These are phyloP conservation scores for Lithocarpus polystachyus DNA, from an alignment of 306 rosid species.

Conservation along the genomic window DNA sequence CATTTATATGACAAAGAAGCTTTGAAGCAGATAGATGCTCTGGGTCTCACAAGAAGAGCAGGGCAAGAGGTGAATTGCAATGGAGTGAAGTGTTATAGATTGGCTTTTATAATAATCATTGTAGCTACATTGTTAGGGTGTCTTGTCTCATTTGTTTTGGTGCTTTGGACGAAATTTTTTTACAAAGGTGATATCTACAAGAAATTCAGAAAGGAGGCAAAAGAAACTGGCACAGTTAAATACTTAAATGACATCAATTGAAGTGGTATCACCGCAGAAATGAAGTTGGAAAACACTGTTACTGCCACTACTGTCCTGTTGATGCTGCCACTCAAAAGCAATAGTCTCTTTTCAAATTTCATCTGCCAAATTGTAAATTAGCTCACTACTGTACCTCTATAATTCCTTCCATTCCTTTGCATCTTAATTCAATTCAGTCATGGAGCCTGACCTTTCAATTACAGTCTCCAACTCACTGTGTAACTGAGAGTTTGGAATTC, in stretches of 20 bases:
- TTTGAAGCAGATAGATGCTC: slow-evolving; percentile 35
- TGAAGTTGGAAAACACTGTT: neutral
- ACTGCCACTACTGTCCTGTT: neutral
- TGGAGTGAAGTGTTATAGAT: slow-evolving; percentile 44
- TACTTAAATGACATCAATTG: slow-evolving; percentile 2
- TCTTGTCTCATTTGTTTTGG: slow-evolving; percentile 39
- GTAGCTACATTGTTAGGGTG: slow-evolving; percentile 38
- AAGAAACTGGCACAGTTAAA: slow-evolving; percentile 24
- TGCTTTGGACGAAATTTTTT: slow-evolving; percentile 47
- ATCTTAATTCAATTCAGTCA: neutral
- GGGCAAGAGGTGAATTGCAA: slow-evolving; percentile 47
- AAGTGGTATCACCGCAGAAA: neutral
- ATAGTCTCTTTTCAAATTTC: neutral
- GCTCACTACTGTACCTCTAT: neutral
- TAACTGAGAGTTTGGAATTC: neutral
- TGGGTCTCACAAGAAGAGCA: slow-evolving; percentile 28
- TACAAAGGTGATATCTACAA: slow-evolving; percentile 50
- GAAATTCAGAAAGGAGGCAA: slow-evolving; percentile 38
- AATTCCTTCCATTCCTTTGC: neutral
- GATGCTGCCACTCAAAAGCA: neutral
- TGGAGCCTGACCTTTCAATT: neutral
- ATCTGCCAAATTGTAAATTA: neutral
- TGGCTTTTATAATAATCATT: slow-evolving; percentile 54
- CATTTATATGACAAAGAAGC: slow-evolving; percentile 57
- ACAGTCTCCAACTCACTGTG: neutral